A percentile compares a stretch with the other conserved stretches of the same genome.
Evolutionary conservation across 805 yeast species (phyloP).

Genomic region (Candida xiaguanensis): DNA sequence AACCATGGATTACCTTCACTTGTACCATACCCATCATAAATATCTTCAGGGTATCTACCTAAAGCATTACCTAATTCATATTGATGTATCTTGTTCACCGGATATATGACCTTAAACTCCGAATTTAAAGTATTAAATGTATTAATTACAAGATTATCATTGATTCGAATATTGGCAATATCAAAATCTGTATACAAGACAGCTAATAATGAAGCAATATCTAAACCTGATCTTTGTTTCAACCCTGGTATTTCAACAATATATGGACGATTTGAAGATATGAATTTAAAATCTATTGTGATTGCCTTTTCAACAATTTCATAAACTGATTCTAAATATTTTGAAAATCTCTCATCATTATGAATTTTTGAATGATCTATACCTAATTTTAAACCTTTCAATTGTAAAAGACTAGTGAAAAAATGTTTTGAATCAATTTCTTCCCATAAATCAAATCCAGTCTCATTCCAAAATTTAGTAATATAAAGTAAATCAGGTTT

Average conservation of each 20-base stretch:
- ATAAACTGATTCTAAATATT: constrained; percentile 25
- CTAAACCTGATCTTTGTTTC: constrained; percentile 65
- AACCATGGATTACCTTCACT: constrained; percentile 95
- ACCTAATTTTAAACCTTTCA: constrained; percentile 52
- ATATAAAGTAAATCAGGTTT: constrained; percentile 71
- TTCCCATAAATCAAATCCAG: constrained; percentile 92
- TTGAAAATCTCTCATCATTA: constrained; percentile 24
- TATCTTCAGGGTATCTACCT: constrained; percentile 92
- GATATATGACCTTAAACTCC: constrained; percentile 73
- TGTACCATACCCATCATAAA: constrained; percentile 70
- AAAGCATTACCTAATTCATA: constrained; percentile 59
- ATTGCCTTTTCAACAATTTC: constrained; percentile 24
- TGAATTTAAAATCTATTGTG: constrained; percentile 37
- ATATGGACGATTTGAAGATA: constrained; percentile 37
- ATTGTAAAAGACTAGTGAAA: constrained; percentile 73
- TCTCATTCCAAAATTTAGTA: constrained; percentile 53
- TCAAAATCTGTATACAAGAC: constrained; percentile 52
- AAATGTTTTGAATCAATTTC: constrained; percentile 74
- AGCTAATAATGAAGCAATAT: constrained; percentile 67
- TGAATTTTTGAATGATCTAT: constrained; percentile 28
- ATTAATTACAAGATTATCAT: constrained; percentile 54
- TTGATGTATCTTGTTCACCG: constrained; percentile 53
- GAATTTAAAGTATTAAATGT: constrained; percentile 59
- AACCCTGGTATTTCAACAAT: constrained; percentile 66
- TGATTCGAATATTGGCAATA: constrained; percentile 23